Evolutionary conservation across 2,329 filamentous ascomycete genomes (phyloP).

Genomic region (Lecanosticta acicola): DNA sequence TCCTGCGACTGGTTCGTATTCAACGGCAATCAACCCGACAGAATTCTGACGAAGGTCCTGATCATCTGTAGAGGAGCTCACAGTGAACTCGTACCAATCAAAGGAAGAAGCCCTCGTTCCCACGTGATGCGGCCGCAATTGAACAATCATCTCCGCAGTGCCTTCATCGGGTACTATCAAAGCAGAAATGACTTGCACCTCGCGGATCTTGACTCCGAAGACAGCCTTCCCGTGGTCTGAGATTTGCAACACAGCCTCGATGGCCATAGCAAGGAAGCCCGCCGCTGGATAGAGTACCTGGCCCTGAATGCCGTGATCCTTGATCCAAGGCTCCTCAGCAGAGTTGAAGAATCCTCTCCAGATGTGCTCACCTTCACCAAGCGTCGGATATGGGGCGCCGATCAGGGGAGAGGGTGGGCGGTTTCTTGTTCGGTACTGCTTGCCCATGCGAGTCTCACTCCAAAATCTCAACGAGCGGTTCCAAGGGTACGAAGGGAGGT

Average conservation of each 20-base stretch:
- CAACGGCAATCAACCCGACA: conserved; percentile 1
- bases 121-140: conserved; percentile 5
- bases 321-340: conserved; percentile 30
- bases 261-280: conserved; percentile 16
- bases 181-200: conserved; percentile 3
- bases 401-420: not conserved
- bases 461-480: conserved; percentile 7
- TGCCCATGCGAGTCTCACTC: not conserved
- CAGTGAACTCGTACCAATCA: conserved; percentile 4
- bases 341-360: conserved; percentile 2
- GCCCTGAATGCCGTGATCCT: conserved; percentile 25
- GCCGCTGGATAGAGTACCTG: conserved; percentile 29
- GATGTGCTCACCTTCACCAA: not conserved
- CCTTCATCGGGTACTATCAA: not conserved
- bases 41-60: conserved; percentile 8
- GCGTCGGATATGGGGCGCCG: not conserved
- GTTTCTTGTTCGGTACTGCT: not conserved
- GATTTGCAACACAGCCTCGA: conserved; percentile 14
- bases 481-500: conserved; percentile 13
- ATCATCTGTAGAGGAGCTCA: conserved; percentile 4
- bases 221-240: conserved; percentile 2
- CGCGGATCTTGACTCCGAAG: conserved; percentile 7
- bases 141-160: conserved; percentile 4
- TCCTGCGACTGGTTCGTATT: conserved; percentile 1
- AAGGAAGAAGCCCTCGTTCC: conserved; percentile 2